Conservation (phyloP, 2,329 filamentous ascomycete genomes). For the Xylariaceae sp. region DNA sequence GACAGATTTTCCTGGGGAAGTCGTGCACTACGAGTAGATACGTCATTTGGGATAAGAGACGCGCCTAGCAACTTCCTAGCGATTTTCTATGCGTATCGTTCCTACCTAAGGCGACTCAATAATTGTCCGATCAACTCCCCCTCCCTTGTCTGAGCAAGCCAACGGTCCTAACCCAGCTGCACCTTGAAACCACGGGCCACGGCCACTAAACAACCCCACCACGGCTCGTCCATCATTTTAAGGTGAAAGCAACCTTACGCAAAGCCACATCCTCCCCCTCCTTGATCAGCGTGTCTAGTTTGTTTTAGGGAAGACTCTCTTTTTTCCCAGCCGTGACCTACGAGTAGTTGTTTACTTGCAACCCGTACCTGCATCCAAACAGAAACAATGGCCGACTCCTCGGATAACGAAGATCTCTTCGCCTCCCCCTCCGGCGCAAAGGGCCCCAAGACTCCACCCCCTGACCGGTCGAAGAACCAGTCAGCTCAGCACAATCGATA, state of each 20-base stretch:
- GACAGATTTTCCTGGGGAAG: no score
- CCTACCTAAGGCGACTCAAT: no score
- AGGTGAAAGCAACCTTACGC: not conserved
- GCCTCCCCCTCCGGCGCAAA: slow-evolving; percentile 38
- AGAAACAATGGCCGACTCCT: slow-evolving; percentile 42
- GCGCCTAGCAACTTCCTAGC: no score
- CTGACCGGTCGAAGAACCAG: slow-evolving; percentile 45
- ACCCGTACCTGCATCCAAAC: not conserved
- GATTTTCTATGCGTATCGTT: no score
- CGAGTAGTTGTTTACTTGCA: no score
- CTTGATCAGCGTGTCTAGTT: not conserved
- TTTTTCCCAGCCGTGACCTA: not conserved
- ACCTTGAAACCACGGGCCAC: no score
- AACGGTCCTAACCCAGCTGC: no score
- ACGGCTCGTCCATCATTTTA: not conserved
- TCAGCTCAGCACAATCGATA: slow-evolving; percentile 41
- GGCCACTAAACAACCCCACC: not conserved
- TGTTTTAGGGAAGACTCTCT: not conserved
- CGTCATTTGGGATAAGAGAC: no score
- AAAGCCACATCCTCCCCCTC: not conserved
- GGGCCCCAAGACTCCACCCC: slow-evolving; percentile 26
- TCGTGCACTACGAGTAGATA: no score
- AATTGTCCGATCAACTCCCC: no score
- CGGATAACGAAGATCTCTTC: slow-evolving; percentile 46
- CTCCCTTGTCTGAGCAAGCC: not conserved